Evolutionary conservation across 768 basidiomycete species (phyloP).

Genomic region (Dacryopinax primogenitus): DNA sequence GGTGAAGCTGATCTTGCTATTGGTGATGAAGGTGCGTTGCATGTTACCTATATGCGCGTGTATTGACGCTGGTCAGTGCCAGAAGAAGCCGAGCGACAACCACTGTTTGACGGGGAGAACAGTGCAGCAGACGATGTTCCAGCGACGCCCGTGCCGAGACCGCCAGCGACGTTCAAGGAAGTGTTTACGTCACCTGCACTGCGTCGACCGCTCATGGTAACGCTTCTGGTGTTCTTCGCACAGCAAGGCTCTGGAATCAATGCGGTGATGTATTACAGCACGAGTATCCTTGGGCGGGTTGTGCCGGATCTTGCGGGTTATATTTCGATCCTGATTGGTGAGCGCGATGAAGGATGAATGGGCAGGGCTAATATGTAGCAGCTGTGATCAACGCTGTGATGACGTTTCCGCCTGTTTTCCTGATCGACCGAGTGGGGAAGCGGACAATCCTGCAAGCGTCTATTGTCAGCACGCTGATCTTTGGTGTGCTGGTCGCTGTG

Average conservation of each 20-base stretch:
- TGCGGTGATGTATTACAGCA: slow-evolving; percentile 76
- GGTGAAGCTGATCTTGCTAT: slow-evolving; percentile 22
- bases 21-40: slow-evolving; percentile 19
- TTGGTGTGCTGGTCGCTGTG: slow-evolving; percentile 23
- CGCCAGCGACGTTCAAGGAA: background rate
- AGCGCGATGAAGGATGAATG: no score
- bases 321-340: slow-evolving; percentile 16
- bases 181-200: background rate
- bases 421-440: slow-evolving; percentile 28
- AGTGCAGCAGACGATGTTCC: no score
- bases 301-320: slow-evolving; percentile 13
- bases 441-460: slow-evolving; percentile 24
- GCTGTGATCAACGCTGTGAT: slow-evolving; percentile 29
- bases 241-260: slow-evolving; percentile 14
- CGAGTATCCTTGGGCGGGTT: slow-evolving; percentile 57
- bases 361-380: background rate
- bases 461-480: slow-evolving; percentile 23
- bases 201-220: background rate
- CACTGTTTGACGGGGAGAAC: slow-evolving; percentile 36
- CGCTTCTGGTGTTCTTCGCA: slow-evolving; percentile 9
- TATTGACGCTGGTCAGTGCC: slow-evolving; percentile 26
- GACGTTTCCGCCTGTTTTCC: slow-evolving; percentile 30
- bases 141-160: slow-evolving; percentile 32
- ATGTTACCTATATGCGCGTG: slow-evolving; percentile 39
- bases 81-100: background rate